These are phyloP conservation scores for Pinus tabuliformis DNA, from an alignment of 75 land plant genomes.

Conservation along the genomic window DNA sequence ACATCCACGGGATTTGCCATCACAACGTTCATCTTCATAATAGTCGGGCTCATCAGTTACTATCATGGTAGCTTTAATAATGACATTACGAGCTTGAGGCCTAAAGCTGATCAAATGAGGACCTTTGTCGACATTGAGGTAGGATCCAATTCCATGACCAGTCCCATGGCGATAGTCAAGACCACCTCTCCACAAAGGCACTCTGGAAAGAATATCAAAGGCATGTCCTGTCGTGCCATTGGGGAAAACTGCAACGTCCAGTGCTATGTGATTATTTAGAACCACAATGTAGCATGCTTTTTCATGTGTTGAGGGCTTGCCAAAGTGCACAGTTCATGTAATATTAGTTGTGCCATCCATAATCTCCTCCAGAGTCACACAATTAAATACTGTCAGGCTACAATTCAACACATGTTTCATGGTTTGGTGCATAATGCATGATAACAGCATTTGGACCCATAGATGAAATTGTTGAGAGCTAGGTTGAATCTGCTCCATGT, in stretches of 20 bases:
- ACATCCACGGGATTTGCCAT: no score
- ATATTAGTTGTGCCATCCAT: constrained; percentile 99
- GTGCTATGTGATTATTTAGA: constrained; percentile 90
- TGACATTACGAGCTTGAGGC: no score
- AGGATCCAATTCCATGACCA: constrained; percentile 97
- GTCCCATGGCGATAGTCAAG: constrained; percentile 99
- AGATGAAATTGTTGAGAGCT: constrained; percentile 71
- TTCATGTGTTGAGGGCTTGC: constrained; percentile 89
- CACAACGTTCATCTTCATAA: no score
- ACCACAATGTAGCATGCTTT: constrained; percentile 91
- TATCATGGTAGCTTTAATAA: no score
- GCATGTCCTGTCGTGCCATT: constrained; percentile 87
- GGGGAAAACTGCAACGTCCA: constrained; percentile 88
- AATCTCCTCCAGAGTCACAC: constrained; percentile 97
- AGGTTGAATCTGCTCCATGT: no score
- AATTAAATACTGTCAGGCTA: constrained; percentile 85
- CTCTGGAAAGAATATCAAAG: constrained; percentile 89
- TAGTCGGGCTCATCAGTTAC: no score
- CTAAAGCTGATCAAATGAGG: no score
- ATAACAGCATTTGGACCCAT: constrained; percentile 97
- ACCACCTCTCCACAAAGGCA: constrained; percentile 90
- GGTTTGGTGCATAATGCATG: constrained; percentile 83
- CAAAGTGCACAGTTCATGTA: constrained; percentile 96
- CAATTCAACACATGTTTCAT: constrained; percentile 78
- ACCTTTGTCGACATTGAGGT: constrained; percentile 53